phyloP scores from a whole-genome alignment of 2,329 filamentous ascomycete genomes.

The Aspergillus glaucus region DNA sequence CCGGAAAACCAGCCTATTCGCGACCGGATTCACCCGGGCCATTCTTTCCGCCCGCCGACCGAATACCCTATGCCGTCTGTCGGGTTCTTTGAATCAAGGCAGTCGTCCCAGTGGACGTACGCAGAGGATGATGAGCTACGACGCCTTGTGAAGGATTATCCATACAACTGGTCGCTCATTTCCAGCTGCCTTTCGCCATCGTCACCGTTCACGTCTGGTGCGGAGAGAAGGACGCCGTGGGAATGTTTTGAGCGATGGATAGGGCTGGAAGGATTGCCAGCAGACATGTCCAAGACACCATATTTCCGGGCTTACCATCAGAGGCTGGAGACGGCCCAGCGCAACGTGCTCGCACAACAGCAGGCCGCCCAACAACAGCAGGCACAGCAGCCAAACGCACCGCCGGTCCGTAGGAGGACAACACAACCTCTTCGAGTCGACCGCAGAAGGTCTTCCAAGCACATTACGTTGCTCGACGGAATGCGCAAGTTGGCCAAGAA shows the following conservation, averaged over 20 bases:
- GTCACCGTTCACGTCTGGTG: conserved; percentile 73
- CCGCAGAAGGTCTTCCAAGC: conserved; percentile 75
- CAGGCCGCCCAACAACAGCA: conserved; percentile 45
- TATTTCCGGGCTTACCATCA: conserved; percentile 78
- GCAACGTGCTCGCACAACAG: conserved; percentile 53
- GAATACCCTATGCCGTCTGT: conserved; percentile 87
- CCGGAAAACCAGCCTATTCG: conserved; percentile 83
- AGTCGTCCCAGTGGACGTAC: conserved; percentile 84
- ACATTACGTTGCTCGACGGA: conserved; percentile 81
- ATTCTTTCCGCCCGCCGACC: conserved; percentile 87
- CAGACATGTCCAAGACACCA: conserved; percentile 89
- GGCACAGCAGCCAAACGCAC: conserved; percentile 47
- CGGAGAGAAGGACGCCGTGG: conserved; percentile 90
- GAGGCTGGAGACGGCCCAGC: conserved; percentile 57
- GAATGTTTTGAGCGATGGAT: conserved; percentile 99
- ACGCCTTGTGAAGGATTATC: conserved; percentile 78
- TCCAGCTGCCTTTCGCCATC: conserved; percentile 69
- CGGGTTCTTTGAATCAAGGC: conserved; percentile 81
- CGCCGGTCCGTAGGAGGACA: conserved; percentile 61
- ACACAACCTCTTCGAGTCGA: conserved; percentile 76
- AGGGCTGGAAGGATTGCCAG: conserved; percentile 78
- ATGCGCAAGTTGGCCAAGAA: conserved; percentile 97
- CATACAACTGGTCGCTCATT: conserved; percentile 97
- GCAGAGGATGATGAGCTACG: conserved; percentile 87
- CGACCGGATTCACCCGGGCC: conserved; percentile 81